Base-by-base conservation (phyloP, 163 green algal species). In the Chlorella variabilis region DNA sequence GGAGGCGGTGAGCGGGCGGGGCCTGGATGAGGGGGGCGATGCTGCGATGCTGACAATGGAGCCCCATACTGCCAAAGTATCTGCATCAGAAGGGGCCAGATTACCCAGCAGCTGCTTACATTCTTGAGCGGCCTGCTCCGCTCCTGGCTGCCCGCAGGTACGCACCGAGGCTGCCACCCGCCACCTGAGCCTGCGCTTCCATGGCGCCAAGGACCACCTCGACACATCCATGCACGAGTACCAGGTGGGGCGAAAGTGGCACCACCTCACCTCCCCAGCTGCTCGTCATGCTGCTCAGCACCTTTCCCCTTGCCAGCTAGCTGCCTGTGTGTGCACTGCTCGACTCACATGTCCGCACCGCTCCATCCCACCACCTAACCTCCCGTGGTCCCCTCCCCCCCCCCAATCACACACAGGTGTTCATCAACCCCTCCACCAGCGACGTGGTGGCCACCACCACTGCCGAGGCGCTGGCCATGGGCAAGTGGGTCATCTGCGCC, bases 361-460 rank as follows among this genome's bases (percentile, higher is more conserved):
- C 70, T n/a, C n/a, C n/a, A n/a, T n/a, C n/a, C 33, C 20, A 6
- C 20, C 54, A 62, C 15, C 23, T 9, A n/a, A 27, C 54, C 20
- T 62, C 15, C 54, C 54, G 4, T 62, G 18, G 20, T n/a, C 54
- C 54, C 33, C 49, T 21, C 7, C 31, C 59, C 31, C 51, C 31
- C 27, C 11, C 41, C 31, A 23, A 11, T 0, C 27, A 31, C 17
- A 6, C 66, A 41, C 86, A 95, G 89, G 96, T 98, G 56, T 98
- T 99, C 88, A 90, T 99, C 76, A 99, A 99, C 87, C 94, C 83
- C 36, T 92, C 86, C 75, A 92, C 87, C 29, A 89, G 73, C 36
- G 97, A 99, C 80, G 97, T 99, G 39, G 96, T 99, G 59, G 97
- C 96, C 70, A 99, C 97, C 13, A 99, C 97, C 38, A 98, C 93